Conservation (phyloP, 352 stramenopile genomes). For the Phytophthora pluvialis region DNA sequence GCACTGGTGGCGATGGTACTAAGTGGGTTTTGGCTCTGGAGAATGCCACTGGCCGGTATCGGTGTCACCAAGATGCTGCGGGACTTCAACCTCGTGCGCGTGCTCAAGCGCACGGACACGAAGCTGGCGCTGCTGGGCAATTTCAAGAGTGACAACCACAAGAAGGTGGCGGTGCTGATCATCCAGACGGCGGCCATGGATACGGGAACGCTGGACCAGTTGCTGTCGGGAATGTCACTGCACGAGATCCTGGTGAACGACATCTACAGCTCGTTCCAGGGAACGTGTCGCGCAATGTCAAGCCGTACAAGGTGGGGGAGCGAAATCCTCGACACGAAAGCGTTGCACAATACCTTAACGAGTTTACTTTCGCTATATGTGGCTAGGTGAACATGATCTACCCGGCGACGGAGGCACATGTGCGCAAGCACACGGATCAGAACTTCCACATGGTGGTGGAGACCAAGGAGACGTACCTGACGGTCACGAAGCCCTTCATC, state of each 20-base stretch:
- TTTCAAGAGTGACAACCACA: constrained; percentile 66
- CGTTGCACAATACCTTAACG: background rate
- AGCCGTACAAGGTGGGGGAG: constrained; percentile 71
- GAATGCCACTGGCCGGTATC: background rate
- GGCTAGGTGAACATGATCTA: constrained; percentile 82
- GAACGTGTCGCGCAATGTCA: constrained; percentile 67
- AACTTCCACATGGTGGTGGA: constrained; percentile 86
- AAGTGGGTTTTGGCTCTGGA: constrained; percentile 1
- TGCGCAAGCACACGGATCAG: constrained; percentile 87
- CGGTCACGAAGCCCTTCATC: constrained; percentile 78
- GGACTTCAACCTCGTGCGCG: constrained; percentile 63
- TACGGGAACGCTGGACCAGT: constrained; percentile 38
- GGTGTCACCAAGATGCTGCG: constrained; percentile 50
- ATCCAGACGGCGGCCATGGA: constrained; percentile 73
- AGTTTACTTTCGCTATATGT: background rate
- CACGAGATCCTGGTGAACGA: constrained; percentile 80
- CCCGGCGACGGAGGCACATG: constrained; percentile 77
- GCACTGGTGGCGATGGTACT: background rate
- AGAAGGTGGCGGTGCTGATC: constrained; percentile 70
- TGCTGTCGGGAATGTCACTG: constrained; percentile 69
- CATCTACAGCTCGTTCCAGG: constrained; percentile 83
- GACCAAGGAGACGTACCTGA: constrained; percentile 78
- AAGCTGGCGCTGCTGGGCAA: constrained; percentile 76
- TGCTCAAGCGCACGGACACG: constrained; percentile 71
- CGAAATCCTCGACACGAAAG: background rate